Conservation (phyloP, 2,329 filamentous ascomycete species). For the Bimuria novae-zelandiae region DNA sequence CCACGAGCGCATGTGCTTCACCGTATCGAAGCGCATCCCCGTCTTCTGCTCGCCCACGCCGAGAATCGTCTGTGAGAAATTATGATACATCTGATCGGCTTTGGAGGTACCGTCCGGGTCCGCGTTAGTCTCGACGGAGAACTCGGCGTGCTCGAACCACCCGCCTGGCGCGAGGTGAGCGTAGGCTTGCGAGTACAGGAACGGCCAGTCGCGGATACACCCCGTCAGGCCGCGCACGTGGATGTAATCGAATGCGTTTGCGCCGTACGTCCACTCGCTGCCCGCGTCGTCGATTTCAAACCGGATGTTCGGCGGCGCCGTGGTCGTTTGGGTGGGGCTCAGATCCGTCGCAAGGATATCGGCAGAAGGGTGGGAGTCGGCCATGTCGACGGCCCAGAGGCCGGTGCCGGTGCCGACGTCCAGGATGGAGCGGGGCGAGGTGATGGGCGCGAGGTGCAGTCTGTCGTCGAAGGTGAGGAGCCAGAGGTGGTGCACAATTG, state of each 20-base stretch:
- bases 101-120: slow-evolving; percentile 12
- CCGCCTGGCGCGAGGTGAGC: slow-evolving; percentile 47
- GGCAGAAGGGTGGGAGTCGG: slow-evolving; percentile 41
- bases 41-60: slow-evolving; percentile 24
- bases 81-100: slow-evolving; percentile 27
- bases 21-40: slow-evolving; percentile 30
- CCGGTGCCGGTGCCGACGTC: slow-evolving; percentile 45
- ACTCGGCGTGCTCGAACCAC: slow-evolving; percentile 51
- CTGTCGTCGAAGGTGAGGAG: slow-evolving; percentile 41
- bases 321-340: slow-evolving; percentile 39
- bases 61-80: slow-evolving; percentile 23
- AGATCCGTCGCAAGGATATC: slow-evolving; percentile 45
- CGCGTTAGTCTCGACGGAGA: slow-evolving; percentile 31
- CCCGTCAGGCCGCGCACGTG: slow-evolving; percentile 49
- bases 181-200: slow-evolving; percentile 46
- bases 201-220: slow-evolving; percentile 48
- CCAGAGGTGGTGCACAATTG: slow-evolving; percentile 41
- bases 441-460: slow-evolving; percentile 41
- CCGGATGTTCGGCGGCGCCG: slow-evolving; percentile 47
- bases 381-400: slow-evolving; percentile 45
- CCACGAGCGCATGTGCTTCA: slow-evolving; percentile 21
- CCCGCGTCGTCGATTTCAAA: slow-evolving; percentile 53
- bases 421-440: slow-evolving; percentile 33
- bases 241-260: slow-evolving; percentile 45
- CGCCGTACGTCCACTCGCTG: slow-evolving; percentile 48